Percentiles rank a stretch among this genome's conserved stretches.
Evolutionary conservation across 129 eudicot genomes (phyloP).

Genomic region (Flaveria brownii): DNA sequence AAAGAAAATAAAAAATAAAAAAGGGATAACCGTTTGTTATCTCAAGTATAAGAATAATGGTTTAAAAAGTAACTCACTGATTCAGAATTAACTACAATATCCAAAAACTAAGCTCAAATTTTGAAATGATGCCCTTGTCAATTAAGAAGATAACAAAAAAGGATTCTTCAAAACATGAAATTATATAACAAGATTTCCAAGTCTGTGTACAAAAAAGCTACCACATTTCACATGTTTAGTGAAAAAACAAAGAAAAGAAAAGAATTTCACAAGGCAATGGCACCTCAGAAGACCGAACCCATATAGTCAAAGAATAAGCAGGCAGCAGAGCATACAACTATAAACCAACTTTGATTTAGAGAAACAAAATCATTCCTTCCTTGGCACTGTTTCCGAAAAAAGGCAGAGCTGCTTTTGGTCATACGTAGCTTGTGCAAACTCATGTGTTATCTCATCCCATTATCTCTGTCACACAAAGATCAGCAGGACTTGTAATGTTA

Average conservation of each 20-base stretch:
- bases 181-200: slow-evolving; percentile 16
- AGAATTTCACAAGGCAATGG: slow-evolving; percentile 34
- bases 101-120: background rate
- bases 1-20: no score
- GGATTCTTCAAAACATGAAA: background rate
- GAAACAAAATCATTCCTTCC: slow-evolving; percentile 21
- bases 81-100: background rate
- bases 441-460: background rate
- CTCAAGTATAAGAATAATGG: background rate
- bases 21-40: no score
- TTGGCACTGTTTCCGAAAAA: slow-evolving; percentile 23
- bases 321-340: slow-evolving; percentile 23
- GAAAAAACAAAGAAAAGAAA: background rate
- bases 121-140: no score
- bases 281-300: slow-evolving; percentile 18
- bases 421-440: slow-evolving; percentile 14
- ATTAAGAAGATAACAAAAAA: no score
- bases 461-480: slow-evolving; percentile 31
- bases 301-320: slow-evolving; percentile 36
- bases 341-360: slow-evolving; percentile 1
- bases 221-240: slow-evolving; percentile 13
- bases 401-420: slow-evolving; percentile 32
- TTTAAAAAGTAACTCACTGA: background rate
- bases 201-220: slow-evolving; percentile 23
- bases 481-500: slow-evolving; percentile 3